Percentiles rank a stretch among this genome's conserved stretches.
Evolutionary conservation across 2,329 filamentous ascomycete species (phyloP).

Genomic region (Golovinomyces cichoracearum): DNA sequence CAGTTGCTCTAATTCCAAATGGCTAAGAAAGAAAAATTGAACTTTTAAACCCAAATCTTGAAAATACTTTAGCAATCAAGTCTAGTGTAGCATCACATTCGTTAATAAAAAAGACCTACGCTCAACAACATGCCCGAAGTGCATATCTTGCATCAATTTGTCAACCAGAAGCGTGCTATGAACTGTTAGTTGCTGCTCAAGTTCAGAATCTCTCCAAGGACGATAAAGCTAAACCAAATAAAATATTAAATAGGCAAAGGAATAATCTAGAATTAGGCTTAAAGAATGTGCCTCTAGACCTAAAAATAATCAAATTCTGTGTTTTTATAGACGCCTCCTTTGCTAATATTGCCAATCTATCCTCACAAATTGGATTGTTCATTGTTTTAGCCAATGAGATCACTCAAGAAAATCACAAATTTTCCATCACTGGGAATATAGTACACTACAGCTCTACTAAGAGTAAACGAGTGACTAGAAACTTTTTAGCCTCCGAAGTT

Average conservation of each 20-base stretch:
- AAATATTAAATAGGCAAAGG: not conserved
- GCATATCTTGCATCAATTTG: not conserved
- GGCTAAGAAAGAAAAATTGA: not conserved
- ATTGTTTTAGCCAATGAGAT: constrained; percentile 6
- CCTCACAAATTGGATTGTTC: constrained; percentile 5
- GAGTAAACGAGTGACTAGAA: constrained; percentile 4
- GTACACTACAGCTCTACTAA: constrained; percentile 6
- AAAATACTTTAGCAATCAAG: no score
- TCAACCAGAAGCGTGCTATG: not conserved
- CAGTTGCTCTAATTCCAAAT: not conserved
- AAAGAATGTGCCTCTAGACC: not conserved
- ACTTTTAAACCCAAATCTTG: no score
- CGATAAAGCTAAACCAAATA: not conserved
- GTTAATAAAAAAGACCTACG: not conserved
- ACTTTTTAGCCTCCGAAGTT: constrained; percentile 5
- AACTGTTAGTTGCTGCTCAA: not conserved
- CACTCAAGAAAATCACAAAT: not conserved
- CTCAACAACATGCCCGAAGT: not conserved
- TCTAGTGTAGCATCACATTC: no score
- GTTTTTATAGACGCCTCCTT: not conserved
- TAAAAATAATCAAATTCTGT: constrained; percentile 1
- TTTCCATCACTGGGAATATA: constrained; percentile 4
- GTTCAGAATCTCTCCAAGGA: not conserved
- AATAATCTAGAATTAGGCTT: not conserved
- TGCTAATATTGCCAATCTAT: constrained; percentile 3